Percentiles rank a stretch among this genome's conserved stretches.
phyloP scores from a whole-genome alignment of 1,139 yeast species.

The Magnusiomyces paraingens region DNA sequence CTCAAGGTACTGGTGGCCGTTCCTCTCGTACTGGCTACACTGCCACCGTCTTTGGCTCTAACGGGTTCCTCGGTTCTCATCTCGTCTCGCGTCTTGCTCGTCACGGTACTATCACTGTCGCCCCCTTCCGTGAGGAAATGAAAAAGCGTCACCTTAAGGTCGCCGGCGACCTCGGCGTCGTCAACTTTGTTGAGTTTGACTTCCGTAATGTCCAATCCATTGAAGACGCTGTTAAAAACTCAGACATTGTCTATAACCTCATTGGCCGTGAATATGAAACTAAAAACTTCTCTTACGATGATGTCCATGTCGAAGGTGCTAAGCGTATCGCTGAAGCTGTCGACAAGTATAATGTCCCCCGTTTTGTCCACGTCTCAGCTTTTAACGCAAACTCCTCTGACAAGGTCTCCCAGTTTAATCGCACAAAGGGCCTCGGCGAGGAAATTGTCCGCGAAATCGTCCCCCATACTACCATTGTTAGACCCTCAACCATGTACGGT shows the following conservation, averaged over 20 bases:
- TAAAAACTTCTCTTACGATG: constrained; percentile 77
- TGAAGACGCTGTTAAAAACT: constrained; percentile 71
- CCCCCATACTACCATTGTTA: constrained; percentile 77
- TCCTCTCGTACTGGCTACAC: constrained; percentile 89
- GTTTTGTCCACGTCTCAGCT: constrained; percentile 73
- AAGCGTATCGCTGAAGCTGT: constrained; percentile 71
- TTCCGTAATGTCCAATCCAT: constrained; percentile 70
- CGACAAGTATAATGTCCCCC: constrained; percentile 65
- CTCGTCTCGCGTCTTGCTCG: constrained; percentile 66
- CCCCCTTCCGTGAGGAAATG: constrained; percentile 76
- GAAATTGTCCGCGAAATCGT: constrained; percentile 56
- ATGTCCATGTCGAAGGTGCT: constrained; percentile 73
- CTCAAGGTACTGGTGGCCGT: constrained; percentile 70
- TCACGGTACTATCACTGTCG: constrained; percentile 73
- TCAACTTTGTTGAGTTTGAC: constrained; percentile 78
- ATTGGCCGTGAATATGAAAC: constrained; percentile 74
- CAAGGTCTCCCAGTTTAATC: constrained; percentile 54
- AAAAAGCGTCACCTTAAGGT: constrained; percentile 75
- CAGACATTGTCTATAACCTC: constrained; percentile 77
- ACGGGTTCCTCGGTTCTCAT: constrained; percentile 74
- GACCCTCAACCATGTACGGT: constrained; percentile 81
- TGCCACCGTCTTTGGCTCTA: constrained; percentile 82
- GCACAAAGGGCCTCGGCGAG: constrained; percentile 80
- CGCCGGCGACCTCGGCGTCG: constrained; percentile 83
- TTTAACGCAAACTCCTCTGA: constrained; percentile 59